A percentile compares a stretch with the other conserved stretches of the same genome.
Conservation (phyloP, 768 basidiomycete genomes). For the Tulasnella sp. region DNA sequence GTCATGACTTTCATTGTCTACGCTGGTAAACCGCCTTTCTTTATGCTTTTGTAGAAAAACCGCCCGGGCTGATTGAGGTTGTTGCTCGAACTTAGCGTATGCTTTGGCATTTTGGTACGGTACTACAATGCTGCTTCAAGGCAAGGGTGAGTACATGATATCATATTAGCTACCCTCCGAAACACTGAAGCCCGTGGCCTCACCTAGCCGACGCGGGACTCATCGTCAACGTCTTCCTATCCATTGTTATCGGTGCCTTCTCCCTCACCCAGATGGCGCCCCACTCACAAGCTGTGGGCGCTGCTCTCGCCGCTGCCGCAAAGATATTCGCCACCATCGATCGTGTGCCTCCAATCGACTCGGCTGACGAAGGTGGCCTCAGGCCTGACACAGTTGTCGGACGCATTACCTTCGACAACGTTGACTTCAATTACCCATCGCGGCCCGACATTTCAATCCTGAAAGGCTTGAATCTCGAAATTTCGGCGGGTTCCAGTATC, state of each 20-base stretch:
- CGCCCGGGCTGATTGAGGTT: neutral
- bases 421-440: constrained; percentile 86
- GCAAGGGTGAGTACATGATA: constrained; percentile 44
- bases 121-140: constrained; percentile 74
- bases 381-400: constrained; percentile 71
- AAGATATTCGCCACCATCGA: constrained; percentile 89
- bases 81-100: constrained; percentile 50
- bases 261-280: constrained; percentile 83
- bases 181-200: neutral
- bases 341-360: constrained; percentile 85
- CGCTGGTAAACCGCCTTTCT: constrained; percentile 38
- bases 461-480: constrained; percentile 65
- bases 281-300: constrained; percentile 84
- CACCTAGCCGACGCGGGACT: constrained; percentile 61
- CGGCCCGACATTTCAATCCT: constrained; percentile 77
- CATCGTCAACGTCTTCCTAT: constrained; percentile 82
- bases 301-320: constrained; percentile 81
- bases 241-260: constrained; percentile 89
- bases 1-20: constrained; percentile 85
- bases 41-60: neutral
- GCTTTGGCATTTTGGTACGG: constrained; percentile 87
- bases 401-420: constrained; percentile 69
- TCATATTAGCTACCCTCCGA: constrained; percentile 22
- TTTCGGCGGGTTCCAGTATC: constrained; percentile 75
- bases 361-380: constrained; percentile 64